Base-by-base conservation (phyloP, 192 early-diverging fungal genomes). In the Podochytrium sp. region DNA sequence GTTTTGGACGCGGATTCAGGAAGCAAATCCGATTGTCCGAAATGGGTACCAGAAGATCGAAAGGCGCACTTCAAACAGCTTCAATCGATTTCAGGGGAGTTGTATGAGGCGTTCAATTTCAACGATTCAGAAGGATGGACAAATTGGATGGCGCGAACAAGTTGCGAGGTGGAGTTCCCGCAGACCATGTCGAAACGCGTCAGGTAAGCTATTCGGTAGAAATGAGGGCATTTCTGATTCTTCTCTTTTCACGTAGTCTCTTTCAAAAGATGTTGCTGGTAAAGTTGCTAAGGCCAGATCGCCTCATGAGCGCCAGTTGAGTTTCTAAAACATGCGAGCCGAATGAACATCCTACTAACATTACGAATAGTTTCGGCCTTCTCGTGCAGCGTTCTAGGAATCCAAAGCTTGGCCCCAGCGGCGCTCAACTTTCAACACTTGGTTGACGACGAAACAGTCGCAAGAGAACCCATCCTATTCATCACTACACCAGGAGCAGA, bases 401-500 rank as follows among this genome's bases (percentile, higher is more conserved):
- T 83, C 6, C 40, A 63, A 2, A 82, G 63, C 67, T 55, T 88
- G 2, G 74, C 85, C 0, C 84, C 87, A 23, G 38, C 69, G 16
- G 52, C 84, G 1, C 52, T 85, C 34, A 87, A 82, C 56, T 56
- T 87, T 47, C 73, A 76, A 55, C 42, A 59, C 12, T 42, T 75
- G 23, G 51, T 71, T 47, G 74, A 76, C 14, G 71, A 81, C 23
- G 86, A 88, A 76, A 78, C 87, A 6, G 37, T 76, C 7, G 65
- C 80, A 2, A 65, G 49, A 3, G 80, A 87, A 53, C 85, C 87
- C 1, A 83, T 88, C 50, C 75, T 88, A 1, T 88, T 87, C 73
- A 87, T 88, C 43, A 87, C 82, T 16, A 88, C 85, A 18, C 83
- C 87, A n/a, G 87, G 87, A 35, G 77, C 84, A 30, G 87, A 88